Evolutionary conservation across 2,329 filamentous ascomycete genomes (phyloP), one percentile per base, ranked within the genome.

Genomic region (Zasmidium angulare): DNA sequence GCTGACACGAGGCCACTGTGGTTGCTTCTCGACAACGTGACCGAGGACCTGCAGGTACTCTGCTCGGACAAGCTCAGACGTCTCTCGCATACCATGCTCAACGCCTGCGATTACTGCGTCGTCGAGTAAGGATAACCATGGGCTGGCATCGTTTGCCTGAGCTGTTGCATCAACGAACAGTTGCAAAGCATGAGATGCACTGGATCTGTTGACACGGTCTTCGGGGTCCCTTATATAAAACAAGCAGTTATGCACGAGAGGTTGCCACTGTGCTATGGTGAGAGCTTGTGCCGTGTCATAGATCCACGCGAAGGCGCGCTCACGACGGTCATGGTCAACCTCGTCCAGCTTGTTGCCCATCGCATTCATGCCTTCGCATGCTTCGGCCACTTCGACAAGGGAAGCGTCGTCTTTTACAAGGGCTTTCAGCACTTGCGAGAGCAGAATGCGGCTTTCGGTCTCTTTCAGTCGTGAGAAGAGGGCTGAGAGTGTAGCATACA

Each of bases 391-490:
- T 55, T 86, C 82, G 22, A 77, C 71, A 0, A 93, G 78, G 0
- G 83, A 80, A 3, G 81, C 66, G 59, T 91, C 86, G 49, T 85
- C 84, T 7, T 82, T 77, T 1, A 90, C 86, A 61, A 96, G 86
- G 19, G 88, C 87, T 14, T 81, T 75, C 7, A 98, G 77, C 2
- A 96, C 88, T 48, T 86, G 82, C 17, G 89, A 89, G 24, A 98
- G 77, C 0, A 90, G 82, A 62, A 87, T 81, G 56, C 95, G 84
- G 70, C 91, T 96, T 47, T 85, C 78, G 47, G 87, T 84, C 73
- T 98, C 93, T 67, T 87, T 90, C 78, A 98, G 93, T 72, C 93
- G 96, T 56, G 91, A 90, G 71, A 96, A 98, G 31, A 98, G 82
- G 0, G 90, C 87, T 2, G 90, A 88, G 10, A 95, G 77, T 0